Evolutionary conservation across 352 stramenopile species (phyloP), one percentile per base, ranked within the genome.

Genomic region (Phytopythium mirpurense): DNA sequence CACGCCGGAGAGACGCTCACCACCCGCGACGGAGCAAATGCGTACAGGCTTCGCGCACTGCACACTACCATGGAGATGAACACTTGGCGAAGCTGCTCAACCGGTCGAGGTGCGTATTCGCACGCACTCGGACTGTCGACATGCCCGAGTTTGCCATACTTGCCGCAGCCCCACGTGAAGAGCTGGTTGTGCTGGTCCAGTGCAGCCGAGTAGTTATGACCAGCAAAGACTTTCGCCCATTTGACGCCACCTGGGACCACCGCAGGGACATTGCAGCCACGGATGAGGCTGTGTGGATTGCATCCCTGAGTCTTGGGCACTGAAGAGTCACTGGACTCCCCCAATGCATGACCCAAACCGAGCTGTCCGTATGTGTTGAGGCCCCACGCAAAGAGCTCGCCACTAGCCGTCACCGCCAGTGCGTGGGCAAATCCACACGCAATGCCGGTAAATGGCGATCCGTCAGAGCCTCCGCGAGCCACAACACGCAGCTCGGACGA

Each of bases 361-460:
- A 95, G 74, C 51, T 94, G 81, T 0, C 88, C 88, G 53, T 80
- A 86, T 0, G 62, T 68, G 52, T 96, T 95, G 9, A 93, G 70
- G 1, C 88, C 88, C 84, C 86, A 96, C 5, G 79, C 67, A 47
- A 73, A 89, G 0, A 93, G 40, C 12, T 72, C 51, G 1, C 86
- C 83, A 7, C 55, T 53, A 5, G 24, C 62, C n/a, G 77, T 85
- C 23, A 90, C 50, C 14, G 77, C 81, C 2, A 97, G 57, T 10
- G 75, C 65, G 53, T 96, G 88, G 0, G 77, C 66, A 34, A 59
- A 84, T 23, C 88, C 87, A 14, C 72, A 78, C 2, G 81, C 68
- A 16, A 96, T 76, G 16, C 55, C 63, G 8, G 78, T 63, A 23
- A 95, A 88, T 14, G 60, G 37, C 5, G 74, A 46, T 10, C 60